These are phyloP conservation scores for Talaromyces borbonicus DNA, from an alignment of 495 filamentous ascomycete species.

Conservation along the genomic window DNA sequence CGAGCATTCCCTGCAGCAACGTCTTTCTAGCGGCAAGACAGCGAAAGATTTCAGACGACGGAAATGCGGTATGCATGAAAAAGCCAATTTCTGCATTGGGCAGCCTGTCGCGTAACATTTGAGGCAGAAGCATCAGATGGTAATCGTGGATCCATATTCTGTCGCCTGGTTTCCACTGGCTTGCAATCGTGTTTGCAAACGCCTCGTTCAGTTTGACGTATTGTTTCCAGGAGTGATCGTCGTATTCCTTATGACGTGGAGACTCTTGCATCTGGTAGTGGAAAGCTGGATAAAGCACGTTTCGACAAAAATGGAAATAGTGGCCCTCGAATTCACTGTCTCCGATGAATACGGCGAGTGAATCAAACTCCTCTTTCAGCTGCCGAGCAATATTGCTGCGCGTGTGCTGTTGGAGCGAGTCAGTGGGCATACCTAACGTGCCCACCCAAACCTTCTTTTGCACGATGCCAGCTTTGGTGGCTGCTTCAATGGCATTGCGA, in stretches of 20 bases:
- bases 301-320: conserved; percentile 89
- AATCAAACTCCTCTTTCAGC: conserved; percentile 68
- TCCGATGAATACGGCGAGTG: conserved; percentile 69
- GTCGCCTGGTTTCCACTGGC: conserved; percentile 85
- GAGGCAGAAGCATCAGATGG: conserved; percentile 83
- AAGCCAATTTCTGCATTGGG: conserved; percentile 91
- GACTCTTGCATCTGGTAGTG: conserved; percentile 96
- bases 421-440: conserved; percentile 84
- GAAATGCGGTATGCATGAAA: conserved; percentile 90
- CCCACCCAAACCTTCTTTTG: conserved; percentile 78
- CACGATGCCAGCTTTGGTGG: conserved; percentile 50
- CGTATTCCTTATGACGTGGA: conserved; percentile 93
- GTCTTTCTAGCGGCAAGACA: conserved; percentile 77
- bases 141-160: conserved; percentile 94
- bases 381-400: conserved; percentile 70
- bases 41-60: conserved; percentile 88
- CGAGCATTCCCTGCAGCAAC: conserved; percentile 81
- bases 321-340: conserved; percentile 88
- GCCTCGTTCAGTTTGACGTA: conserved; percentile 85
- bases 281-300: conserved; percentile 83
- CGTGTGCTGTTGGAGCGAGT: conserved; percentile 58
- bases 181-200: conserved; percentile 79
- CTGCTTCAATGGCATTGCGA: conserved; percentile 74
- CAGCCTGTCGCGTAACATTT: conserved; percentile 74
- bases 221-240: conserved; percentile 91